Evolutionary conservation across 2,329 filamentous ascomycete species (phyloP), one percentile per base, ranked within the genome.

Genomic region (Trichoderma simmonsii): DNA sequence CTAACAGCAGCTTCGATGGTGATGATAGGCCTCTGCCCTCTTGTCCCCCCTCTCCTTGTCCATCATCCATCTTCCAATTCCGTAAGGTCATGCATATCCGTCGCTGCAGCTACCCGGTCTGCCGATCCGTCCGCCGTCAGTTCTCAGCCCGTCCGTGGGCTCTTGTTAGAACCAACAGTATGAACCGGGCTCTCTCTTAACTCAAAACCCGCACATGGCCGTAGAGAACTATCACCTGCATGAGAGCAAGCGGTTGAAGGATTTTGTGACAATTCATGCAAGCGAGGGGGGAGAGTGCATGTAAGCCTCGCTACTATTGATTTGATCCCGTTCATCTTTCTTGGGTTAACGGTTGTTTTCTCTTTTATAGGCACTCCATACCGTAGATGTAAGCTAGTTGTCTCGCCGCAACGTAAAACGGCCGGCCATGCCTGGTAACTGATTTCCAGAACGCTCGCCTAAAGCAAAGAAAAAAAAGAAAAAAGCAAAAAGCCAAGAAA

Each of bases 111-210:
- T 70, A 70, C 66, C 66, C 66, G 66, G 26, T 43, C 57, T 54
- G 57, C 66, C 66, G 66, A 70, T 70, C 66, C 66, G 66, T 60
- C 65, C 65, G 65, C 65, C 65, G 54, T 70, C 66, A 70, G 39
- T 69, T 62, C 57, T 62, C 57, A 61, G 39, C 57, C 36, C 66
- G 26, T 26, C 24, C n/a, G 34, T 34, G 18, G n/a, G 7, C 21
- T n/a, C 34, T 12, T 6, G 21, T 21, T 12, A 18, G 15, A 18
- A 34, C 64, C 64, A 43, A 26, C 64, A 18, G 39, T 43, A n/a
- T 43, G 15, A n/a, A 7, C 39, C 7, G 15, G 18, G 39, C 39
- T 43, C 64, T 57, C 21, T 56, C 14, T 39, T 54, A 24, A 14
- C 24, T 54, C 48, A 6, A 54, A 51, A 54, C 4, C 54, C 54